Evolutionary conservation across 768 basidiomycete genomes (phyloP).

Genomic region (Chalciporus piperatus): DNA sequence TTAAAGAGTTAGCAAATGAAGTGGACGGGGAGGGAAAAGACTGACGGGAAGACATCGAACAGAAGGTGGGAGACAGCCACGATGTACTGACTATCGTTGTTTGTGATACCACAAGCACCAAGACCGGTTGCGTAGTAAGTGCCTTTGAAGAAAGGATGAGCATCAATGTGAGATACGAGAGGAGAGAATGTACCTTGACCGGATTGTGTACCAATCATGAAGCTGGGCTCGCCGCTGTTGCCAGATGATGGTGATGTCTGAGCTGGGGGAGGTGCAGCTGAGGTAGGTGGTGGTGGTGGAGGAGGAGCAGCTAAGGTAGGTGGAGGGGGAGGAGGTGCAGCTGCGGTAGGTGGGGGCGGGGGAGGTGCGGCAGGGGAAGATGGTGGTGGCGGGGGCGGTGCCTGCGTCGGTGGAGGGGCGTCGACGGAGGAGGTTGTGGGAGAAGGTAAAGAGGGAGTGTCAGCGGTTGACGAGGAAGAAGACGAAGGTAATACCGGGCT

Average conservation of each 20-base stretch:
- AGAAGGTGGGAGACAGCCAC: slow-evolving; percentile 34
- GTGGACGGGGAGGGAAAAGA: not conserved
- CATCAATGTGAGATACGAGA: not conserved
- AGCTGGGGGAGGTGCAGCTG: slow-evolving; percentile 8
- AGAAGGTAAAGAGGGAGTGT: not conserved
- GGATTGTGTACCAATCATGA: slow-evolving; percentile 44
- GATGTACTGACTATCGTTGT: slow-evolving; percentile 28
- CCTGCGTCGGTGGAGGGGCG: not conserved
- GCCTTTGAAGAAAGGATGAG: slow-evolving; percentile 17
- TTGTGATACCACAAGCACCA: slow-evolving; percentile 41
- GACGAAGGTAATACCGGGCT: not conserved
- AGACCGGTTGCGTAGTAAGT: slow-evolving; percentile 36
- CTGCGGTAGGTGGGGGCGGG: not conserved
- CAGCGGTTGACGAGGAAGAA: not conserved
- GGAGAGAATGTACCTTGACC: slow-evolving; percentile 41
- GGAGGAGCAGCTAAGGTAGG: slow-evolving; percentile 2
- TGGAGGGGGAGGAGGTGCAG: not conserved
- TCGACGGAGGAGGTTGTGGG: not conserved
- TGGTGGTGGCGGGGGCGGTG: not conserved
- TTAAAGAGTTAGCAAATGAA: not conserved
- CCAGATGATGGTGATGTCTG: slow-evolving; percentile 15
- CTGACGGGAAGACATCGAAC: slow-evolving; percentile 38
- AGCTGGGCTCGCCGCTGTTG: slow-evolving; percentile 31
- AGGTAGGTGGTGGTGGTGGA: too few relatives aligned
- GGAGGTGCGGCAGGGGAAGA: not conserved